A percentile compares a stretch with the other conserved stretches of the same genome.
phyloP scores from a whole-genome alignment of 2,329 filamentous ascomycete genomes.

The Diplodia intermedia region DNA sequence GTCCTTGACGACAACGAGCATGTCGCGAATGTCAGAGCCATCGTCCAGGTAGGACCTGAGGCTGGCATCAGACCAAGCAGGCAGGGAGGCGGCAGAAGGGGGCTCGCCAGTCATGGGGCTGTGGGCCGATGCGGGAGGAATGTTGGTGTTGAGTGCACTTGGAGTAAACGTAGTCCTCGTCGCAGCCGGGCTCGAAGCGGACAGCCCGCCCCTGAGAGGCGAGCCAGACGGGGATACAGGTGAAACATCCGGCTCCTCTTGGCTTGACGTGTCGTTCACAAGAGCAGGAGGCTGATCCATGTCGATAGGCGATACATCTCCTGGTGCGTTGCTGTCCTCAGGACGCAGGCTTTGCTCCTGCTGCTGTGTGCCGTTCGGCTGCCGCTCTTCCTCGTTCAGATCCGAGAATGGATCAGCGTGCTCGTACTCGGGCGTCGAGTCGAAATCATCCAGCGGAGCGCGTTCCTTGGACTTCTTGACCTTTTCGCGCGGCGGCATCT shows the following conservation, averaged over 20 bases:
- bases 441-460: conserved; percentile 74
- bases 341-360: conserved; percentile 21
- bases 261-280: conserved; percentile 73
- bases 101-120: conserved; percentile 52
- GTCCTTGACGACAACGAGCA: conserved; percentile 91
- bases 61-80: conserved; percentile 85
- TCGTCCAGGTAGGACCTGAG: conserved; percentile 92
- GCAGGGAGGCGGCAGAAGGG: conserved; percentile 62
- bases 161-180: conserved; percentile 33
- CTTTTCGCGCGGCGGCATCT: conserved; percentile 59
- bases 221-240: conserved; percentile 45
- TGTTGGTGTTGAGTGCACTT: conserved; percentile 40
- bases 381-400: conserved; percentile 44
- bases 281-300: conserved; percentile 66
- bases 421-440: conserved; percentile 61
- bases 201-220: conserved; percentile 10
- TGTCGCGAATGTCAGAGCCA: conserved; percentile 83
- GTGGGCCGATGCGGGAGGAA: conserved; percentile 35
- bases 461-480: conserved; percentile 66
- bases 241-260: conserved; percentile 58
- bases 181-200: conserved; percentile 41
- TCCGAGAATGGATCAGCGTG: conserved; percentile 55
- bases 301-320: conserved; percentile 34
- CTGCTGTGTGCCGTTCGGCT: conserved; percentile 36
- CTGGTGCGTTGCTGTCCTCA: conserved; percentile 26